Conservation (phyloP, 2,329 filamentous ascomycete species). For the Talaromyces sp. region DNA sequence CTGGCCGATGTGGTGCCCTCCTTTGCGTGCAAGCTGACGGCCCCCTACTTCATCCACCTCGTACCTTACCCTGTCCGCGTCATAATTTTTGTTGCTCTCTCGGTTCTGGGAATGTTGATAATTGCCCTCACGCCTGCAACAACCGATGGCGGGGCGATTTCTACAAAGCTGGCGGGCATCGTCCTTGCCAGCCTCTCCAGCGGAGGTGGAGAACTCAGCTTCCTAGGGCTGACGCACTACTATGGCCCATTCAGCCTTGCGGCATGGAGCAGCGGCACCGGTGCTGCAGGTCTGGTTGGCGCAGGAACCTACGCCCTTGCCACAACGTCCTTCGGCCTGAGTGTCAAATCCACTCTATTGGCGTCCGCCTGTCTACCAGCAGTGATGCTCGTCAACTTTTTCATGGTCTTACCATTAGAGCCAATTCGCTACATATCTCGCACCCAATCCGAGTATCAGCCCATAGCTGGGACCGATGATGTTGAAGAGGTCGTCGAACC, state of each 20-base stretch:
- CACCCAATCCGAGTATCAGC: conserved; percentile 49
- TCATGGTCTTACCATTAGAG: conserved; percentile 66
- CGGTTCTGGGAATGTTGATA: conserved; percentile 80
- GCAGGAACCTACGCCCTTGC: conserved; percentile 82
- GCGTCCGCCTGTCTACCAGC: conserved; percentile 72
- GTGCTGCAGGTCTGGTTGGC: conserved; percentile 79
- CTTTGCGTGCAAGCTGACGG: conserved; percentile 80
- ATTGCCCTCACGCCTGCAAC: conserved; percentile 70
- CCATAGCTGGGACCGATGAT: conserved; percentile 41
- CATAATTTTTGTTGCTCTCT: conserved; percentile 67
- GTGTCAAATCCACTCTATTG: conserved; percentile 68
- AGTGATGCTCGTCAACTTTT: conserved; percentile 81
- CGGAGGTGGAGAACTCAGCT: conserved; percentile 84
- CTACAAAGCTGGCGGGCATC: conserved; percentile 74
- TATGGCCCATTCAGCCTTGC: conserved; percentile 84
- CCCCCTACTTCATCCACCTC: conserved; percentile 88
- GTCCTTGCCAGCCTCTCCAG: conserved; percentile 78
- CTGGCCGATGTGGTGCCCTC: conserved; percentile 89
- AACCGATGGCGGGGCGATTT: conserved; percentile 56
- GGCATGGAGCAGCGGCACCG: conserved; percentile 88
- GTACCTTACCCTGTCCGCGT: conserved; percentile 76
- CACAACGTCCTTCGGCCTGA: conserved; percentile 73
- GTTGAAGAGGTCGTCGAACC: conserved; percentile 28
- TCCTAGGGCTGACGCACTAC: conserved; percentile 85
- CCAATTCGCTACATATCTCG: conserved; percentile 51